Percentiles rank a stretch among this genome's conserved stretches.
Conservation (phyloP, 805 yeast species). For the Trichomonascus vanleenenianus region DNA sequence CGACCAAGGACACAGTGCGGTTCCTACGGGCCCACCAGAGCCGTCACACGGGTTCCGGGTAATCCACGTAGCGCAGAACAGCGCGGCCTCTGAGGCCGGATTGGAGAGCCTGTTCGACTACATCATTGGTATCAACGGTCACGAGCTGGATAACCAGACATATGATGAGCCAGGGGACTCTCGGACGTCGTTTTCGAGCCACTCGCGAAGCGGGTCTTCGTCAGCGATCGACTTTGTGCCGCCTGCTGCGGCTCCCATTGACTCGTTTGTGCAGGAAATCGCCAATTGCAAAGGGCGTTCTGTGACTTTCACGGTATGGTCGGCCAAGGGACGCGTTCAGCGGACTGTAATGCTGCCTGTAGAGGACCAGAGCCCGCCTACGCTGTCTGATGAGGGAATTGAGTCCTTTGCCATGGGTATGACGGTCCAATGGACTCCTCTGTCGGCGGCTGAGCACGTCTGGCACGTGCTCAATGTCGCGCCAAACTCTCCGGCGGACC, state of each 20-base stretch:
- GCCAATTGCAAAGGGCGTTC: constrained; percentile 32
- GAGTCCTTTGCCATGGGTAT: constrained; percentile 49
- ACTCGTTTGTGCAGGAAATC: constrained; percentile 35
- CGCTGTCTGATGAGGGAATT: constrained; percentile 29
- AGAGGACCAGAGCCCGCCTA: constrained; percentile 6
- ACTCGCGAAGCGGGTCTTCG: neutral
- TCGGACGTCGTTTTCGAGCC: neutral
- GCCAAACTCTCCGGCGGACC: constrained; percentile 71
- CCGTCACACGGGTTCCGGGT: constrained; percentile 48
- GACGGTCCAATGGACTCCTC: constrained; percentile 68
- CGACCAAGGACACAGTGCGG: neutral
- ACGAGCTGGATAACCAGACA: constrained; percentile 31
- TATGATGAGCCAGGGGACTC: neutral
- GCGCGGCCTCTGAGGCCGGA: constrained; percentile 44
- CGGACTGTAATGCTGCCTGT: constrained; percentile 25
- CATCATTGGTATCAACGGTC: constrained; percentile 72
- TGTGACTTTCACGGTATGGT: constrained; percentile 64
- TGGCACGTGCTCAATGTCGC: constrained; percentile 79
- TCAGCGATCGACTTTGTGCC: neutral
- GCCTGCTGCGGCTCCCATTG: constrained; percentile 17
- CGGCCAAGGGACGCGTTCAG: constrained; percentile 60
- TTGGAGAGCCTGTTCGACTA: constrained; percentile 85
- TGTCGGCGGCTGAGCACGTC: constrained; percentile 68
- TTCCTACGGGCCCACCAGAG: constrained; percentile 1
- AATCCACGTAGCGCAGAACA: constrained; percentile 38